Evolutionary conservation across 2,329 filamentous ascomycete genomes (phyloP), one percentile per base, ranked within the genome.

Genomic region (Fusarium aywerte): DNA sequence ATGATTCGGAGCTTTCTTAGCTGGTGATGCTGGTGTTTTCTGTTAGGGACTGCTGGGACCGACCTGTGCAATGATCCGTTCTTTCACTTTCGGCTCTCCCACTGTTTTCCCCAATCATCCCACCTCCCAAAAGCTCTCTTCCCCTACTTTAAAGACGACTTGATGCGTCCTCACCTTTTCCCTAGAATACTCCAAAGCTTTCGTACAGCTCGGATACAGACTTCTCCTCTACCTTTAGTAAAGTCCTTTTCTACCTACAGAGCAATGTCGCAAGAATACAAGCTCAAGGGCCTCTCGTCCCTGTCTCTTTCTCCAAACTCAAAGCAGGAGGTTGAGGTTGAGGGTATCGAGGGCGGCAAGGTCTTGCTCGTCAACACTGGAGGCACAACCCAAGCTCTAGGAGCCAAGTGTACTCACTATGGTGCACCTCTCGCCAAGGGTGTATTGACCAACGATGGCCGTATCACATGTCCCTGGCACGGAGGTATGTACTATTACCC

Each of bases 381-480:
- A 53, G 91, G 90, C 70, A 87, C 90, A 70, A 82, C 95, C 16
- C 90, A 94, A 76, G 96, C 94, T 29, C 79, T 96, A 33, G 93
- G 92, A 33, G 83, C 92, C 36, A 96, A 90, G 70, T 99, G 96
- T 77, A 91, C 89, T 11, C 95, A 98, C 80, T 98, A 97, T 76
- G 95, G 96, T 32, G 96, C 95, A 38, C 96, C 96, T 15, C 81
- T 99, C 68, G 88, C 89, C 52, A 93, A 95, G 70, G 96, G 96
- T 53, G 89, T 98, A 9, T 80, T 99, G 66, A 92, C 92, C 9
- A 87, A 88, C 4, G 89, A 91, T 70, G 96, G 96, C 7, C 86
- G 93, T 49, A 80, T 99, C 65, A 97, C 92, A 8, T 99, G 96
- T 77, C 93, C 95, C 5, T 98, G 96, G 96, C 95, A 98, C 77